Evolutionary conservation across 163 green algal genomes (phyloP).

Genomic region (Volvox carteri): DNA sequence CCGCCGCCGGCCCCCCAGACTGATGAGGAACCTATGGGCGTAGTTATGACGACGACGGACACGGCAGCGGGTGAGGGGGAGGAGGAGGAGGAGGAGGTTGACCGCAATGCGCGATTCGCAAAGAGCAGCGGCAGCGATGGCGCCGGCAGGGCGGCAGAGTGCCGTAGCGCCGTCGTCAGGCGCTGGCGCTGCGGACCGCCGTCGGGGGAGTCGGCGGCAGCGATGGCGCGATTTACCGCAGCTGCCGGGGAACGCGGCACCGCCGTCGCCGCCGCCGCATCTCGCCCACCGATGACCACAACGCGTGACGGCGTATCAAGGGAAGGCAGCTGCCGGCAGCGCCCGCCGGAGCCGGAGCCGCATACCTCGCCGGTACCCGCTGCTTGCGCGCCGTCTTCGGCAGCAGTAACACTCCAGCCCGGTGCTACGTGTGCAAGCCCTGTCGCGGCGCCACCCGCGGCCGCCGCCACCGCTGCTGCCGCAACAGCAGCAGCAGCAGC

Average conservation of each 20-base stretch:
- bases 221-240: background rate
- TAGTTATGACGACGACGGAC: background rate
- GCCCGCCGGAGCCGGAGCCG: background rate
- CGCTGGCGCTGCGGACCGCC: background rate
- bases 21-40: background rate
- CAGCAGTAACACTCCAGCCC: background rate
- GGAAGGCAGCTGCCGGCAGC: background rate
- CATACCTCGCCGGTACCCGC: background rate
- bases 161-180: background rate
- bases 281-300: no score
- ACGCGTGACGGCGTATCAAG: background rate
- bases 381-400: background rate
- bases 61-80: background rate
- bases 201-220: background rate
- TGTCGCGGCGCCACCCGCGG: background rate
- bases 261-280: background rate
- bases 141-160: background rate
- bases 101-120: background rate
- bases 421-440: no score
- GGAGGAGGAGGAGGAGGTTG: background rate
- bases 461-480: background rate
- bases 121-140: background rate
- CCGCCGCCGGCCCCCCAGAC: background rate
- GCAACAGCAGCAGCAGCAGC: background rate
- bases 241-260: background rate